A percentile compares a stretch with the other conserved stretches of the same genome.
Conservation (phyloP, 148 eudicot species). For the Gaultheria prostrata region DNA sequence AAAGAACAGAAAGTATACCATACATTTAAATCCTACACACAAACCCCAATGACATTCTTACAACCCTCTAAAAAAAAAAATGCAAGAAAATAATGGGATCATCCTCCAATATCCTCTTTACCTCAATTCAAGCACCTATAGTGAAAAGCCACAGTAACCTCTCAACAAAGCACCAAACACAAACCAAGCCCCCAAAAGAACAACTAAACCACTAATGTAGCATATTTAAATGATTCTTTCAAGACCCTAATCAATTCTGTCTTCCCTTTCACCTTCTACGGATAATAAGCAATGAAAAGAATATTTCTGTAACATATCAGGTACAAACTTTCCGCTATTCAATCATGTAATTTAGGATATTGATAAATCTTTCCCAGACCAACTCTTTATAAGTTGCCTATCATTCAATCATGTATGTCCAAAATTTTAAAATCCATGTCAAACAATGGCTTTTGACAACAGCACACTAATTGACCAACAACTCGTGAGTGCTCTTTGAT, state of each 20-base stretch:
- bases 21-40: background rate
- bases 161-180: background rate
- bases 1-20: background rate
- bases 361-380: slow-evolving; percentile 1
- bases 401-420: background rate
- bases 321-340: background rate
- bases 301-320: background rate
- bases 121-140: background rate
- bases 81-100: background rate
- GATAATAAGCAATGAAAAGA: background rate
- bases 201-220: background rate
- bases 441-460: background rate
- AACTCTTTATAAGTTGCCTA: background rate
- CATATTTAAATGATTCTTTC: background rate
- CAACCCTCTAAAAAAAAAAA: background rate
- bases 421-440: background rate
- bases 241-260: background rate
- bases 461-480: background rate
- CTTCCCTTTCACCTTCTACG: background rate
- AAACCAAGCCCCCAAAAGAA: background rate
- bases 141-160: background rate
- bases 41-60: background rate
- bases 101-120: background rate
- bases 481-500: background rate
- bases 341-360: background rate